phyloP scores from a whole-genome alignment of 73 alveolate species.

The Paramecium sexaurelia region DNA sequence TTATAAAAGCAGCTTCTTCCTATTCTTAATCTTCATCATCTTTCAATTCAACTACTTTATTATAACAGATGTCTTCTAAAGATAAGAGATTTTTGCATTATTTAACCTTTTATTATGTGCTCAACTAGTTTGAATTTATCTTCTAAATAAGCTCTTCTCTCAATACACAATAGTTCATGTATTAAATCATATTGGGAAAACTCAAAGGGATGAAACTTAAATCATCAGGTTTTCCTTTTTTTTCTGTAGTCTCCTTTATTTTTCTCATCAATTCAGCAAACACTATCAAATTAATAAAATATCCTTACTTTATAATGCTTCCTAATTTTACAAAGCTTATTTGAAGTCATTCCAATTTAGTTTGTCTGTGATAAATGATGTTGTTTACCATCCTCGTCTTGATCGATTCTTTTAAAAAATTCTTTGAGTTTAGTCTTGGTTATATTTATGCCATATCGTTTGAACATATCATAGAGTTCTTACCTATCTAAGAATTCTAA shows the following conservation, averaged over 20 bases:
- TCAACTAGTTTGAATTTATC: background rate
- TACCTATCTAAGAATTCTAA: slow-evolving; percentile 44
- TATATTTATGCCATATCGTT: slow-evolving; percentile 20
- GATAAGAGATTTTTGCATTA: slow-evolving; percentile 18
- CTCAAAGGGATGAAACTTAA: slow-evolving; percentile 5
- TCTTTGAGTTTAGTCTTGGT: slow-evolving; percentile 3
- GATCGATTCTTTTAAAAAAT: slow-evolving; percentile 42
- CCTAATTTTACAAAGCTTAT: slow-evolving; percentile 43
- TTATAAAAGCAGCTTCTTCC: background rate
- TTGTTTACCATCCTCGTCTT: slow-evolving; percentile 46
- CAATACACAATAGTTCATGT: slow-evolving; percentile 44
- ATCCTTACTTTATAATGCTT: slow-evolving; percentile 22
- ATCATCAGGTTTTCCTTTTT: background rate
- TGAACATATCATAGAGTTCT: slow-evolving; percentile 58
- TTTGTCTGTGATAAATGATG: slow-evolving; percentile 3
- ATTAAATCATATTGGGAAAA: background rate
- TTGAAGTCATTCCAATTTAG: slow-evolving; percentile 53
- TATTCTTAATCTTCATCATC: background rate
- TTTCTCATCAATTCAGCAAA: slow-evolving; percentile 53
- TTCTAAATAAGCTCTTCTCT: slow-evolving; percentile 24
- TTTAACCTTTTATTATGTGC: background rate
- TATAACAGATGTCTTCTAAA: slow-evolving; percentile 15
- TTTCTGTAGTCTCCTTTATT: background rate
- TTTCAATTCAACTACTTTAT: background rate
- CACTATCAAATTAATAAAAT: background rate